Percentiles rank a stretch among this genome's conserved stretches.
Evolutionary conservation across 1,139 yeast genomes (phyloP).

Genomic region (Yamadazyma triangularis): DNA sequence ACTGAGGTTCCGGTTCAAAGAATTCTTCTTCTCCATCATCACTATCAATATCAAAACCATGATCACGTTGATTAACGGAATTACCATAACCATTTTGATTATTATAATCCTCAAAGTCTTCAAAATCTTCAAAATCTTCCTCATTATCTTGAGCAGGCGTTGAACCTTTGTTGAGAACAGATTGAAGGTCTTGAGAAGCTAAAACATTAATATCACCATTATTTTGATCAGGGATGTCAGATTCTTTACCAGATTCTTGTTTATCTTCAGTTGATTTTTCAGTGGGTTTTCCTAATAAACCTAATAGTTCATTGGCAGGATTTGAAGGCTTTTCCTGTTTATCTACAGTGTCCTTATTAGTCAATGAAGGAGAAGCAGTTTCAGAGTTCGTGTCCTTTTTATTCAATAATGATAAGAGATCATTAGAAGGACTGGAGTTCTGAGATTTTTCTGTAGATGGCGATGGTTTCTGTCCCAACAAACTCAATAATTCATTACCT

Average conservation of each 20-base stretch:
- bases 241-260: slow-evolving; percentile 1
- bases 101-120: slow-evolving; percentile 29
- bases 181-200: too few species aligned
- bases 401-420: slow-evolving; percentile 6
- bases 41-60: slow-evolving; percentile 34
- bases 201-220: background rate
- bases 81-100: slow-evolving; percentile 5
- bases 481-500: slow-evolving; percentile 8
- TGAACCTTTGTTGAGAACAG: too few species aligned
- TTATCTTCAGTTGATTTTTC: slow-evolving; percentile 1
- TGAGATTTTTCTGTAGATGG: background rate
- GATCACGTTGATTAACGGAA: slow-evolving; percentile 18
- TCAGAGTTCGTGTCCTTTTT: slow-evolving; percentile 3
- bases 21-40: slow-evolving; percentile 18
- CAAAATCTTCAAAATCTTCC: slow-evolving; percentile 31
- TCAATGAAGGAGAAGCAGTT: background rate
- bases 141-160: slow-evolving; percentile 3
- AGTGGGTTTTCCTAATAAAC: background rate
- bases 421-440: slow-evolving; percentile 7
- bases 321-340: slow-evolving; percentile 1
- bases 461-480: slow-evolving; percentile 5
- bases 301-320: background rate
- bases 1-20: background rate
- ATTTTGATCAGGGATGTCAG: background rate
- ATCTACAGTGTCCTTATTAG: background rate